Base-by-base conservation (phyloP, 2,329 filamentous ascomycete genomes). In the Neobulgaria alba region DNA sequence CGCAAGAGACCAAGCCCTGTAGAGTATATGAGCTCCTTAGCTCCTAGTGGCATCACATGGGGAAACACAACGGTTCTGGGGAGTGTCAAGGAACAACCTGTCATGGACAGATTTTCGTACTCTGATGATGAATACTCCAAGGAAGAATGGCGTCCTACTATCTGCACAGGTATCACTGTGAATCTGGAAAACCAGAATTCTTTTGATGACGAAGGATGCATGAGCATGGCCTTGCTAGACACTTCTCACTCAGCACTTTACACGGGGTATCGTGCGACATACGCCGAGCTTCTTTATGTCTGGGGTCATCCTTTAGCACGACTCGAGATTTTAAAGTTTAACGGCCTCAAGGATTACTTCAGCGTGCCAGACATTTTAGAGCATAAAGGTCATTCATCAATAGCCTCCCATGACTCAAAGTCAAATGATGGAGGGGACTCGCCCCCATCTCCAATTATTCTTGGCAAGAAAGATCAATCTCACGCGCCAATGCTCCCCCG, bases 271-370 rank as follows among this genome's bases (percentile, higher is more conserved):
- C 73, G 79, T 26, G 73, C 75, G 45, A 69, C 72, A 1, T 84
- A 84, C 51, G 77, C 79, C n/a, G 77, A 82, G 58, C 71, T 83
- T 61, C 67, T 84, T 3, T 78, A 79, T 49, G 73, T 77, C 61
- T 83, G 79, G 79, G 66, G 69, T 2, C 71, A 78, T 41, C 77
- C 77, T 0, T 61, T 82, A 3, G 69, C 75, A 21, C 68, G 78
- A 14, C 67, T 83, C 1, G 79, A 84, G 55, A 72, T 84, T 19
- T 68, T 83, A 61, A 83, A 84, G 54, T 83, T 82, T 54, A 82
- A 82, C 47, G 69, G 75, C 3, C 63, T 82, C 29, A 72, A 72
- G 40, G 71, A 73, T 18, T 67, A 70, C 35, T 57, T 57, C 15
- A 46, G 52, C 34, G 51, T 57, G 41, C 16, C 48, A 31, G 54